These are phyloP conservation scores for Microbotryum violaceum DNA, from an alignment of 1,284 basidiomycete genomes.

Conservation along the genomic window DNA sequence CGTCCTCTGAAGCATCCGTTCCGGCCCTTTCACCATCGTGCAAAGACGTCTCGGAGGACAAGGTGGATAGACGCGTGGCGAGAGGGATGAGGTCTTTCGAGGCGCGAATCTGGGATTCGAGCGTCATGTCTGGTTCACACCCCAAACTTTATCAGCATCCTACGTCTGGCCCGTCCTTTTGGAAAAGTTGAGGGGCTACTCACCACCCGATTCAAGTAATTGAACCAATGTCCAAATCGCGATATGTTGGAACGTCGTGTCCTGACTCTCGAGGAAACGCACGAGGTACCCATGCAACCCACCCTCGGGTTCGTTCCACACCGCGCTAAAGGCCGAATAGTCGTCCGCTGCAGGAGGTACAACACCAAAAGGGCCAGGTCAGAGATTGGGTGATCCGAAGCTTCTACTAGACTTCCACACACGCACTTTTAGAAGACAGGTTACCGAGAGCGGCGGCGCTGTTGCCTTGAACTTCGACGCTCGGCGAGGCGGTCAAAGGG, in stretches of 20 bases:
- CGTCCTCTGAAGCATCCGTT: constrained; percentile 27
- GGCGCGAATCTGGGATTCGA: constrained; percentile 78
- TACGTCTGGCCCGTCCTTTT: not conserved
- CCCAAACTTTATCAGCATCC: not conserved
- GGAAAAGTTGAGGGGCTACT: not conserved
- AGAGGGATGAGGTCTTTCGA: constrained; percentile 73
- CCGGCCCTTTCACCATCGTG: constrained; percentile 3
- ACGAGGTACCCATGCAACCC: constrained; percentile 94
- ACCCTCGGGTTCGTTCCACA: constrained; percentile 96
- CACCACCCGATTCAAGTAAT: constrained; percentile 57
- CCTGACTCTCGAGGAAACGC: constrained; percentile 84
- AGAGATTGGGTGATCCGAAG: not conserved
- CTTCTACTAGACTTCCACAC: not conserved
- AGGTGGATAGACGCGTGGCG: constrained; percentile 69
- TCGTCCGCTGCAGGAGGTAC: constrained; percentile 64
- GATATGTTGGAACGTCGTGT: constrained; percentile 99
- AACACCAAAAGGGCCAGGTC: not conserved
- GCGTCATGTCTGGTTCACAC: constrained; percentile 58
- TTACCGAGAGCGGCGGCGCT: constrained; percentile 97
- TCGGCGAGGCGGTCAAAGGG: constrained; percentile 88
- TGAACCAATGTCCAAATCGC: constrained; percentile 99
- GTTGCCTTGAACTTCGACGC: constrained; percentile 98
- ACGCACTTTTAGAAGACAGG: constrained; percentile 81
- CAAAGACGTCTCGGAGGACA: constrained; percentile 51
- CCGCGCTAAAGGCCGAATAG: constrained; percentile 94